Evolutionary conservation across 306 rosid genomes (phyloP), one percentile per base, ranked within the genome.

Genomic region (Castanopsis chinensis): DNA sequence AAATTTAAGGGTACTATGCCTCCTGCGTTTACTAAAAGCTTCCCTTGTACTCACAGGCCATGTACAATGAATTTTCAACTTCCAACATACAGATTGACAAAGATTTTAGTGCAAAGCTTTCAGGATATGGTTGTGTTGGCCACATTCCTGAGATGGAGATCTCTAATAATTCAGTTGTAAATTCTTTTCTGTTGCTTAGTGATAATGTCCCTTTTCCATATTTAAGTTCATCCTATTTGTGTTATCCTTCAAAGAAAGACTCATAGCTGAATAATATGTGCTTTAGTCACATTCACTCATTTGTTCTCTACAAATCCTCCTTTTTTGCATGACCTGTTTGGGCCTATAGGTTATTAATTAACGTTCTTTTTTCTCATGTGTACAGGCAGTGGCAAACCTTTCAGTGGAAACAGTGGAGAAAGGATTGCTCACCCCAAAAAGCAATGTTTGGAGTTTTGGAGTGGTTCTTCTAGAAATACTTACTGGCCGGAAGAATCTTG

Each of bases 41-140:
- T 55, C 28, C 75, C 73, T 53, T 77, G 33, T 90, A 63, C 83
- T 74, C 77, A 37, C 92, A 96, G 99, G 99, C 99, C 27, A 96
- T 96, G 99, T 96, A 90, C 88, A 93, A 91, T 78, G 99, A 96
- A 75, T 93, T 93, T 84, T 96, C 97, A 20, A 96, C 96, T 14
- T 87, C 96, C 79, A 96, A 87, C 87, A 91, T 96, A 83, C 99
- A 96, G 82, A 88, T 96, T 19, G 99, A 96, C 88, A 96, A 96
- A 86, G 98, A 96, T 87, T 96, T 96, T 78, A 93, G 96, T 67
- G 99, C 99, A n/a, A 96, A 96, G 89, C 99, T 96, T 74, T 96
- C 99, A 7, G 99, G 99, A 75, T 96, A 96, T 72, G 99, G 99
- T 77, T 96, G 98, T 73, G 96, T 91, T 30, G 94, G 99, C 19